Evolutionary conservation across 2,329 filamentous ascomycete genomes (phyloP).

Genomic region (Trichoderma sp.): DNA sequence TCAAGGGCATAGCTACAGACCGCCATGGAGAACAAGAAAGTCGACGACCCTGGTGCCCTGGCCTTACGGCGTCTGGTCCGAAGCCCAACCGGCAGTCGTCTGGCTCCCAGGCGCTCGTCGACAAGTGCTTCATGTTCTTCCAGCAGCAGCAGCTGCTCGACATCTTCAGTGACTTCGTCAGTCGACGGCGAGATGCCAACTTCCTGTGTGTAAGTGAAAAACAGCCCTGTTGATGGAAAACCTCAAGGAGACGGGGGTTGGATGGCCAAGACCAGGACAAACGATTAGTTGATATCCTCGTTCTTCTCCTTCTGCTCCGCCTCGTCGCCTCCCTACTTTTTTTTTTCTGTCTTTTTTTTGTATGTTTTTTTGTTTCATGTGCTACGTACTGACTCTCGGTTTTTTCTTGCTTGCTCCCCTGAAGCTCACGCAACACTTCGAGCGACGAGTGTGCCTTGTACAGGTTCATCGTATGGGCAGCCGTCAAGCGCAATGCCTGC

Average conservation of each 20-base stretch:
- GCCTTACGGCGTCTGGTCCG: conserved; percentile 34
- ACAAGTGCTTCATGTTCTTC: conserved; percentile 26
- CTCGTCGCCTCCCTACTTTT: not conserved
- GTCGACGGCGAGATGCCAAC: conserved; percentile 27
- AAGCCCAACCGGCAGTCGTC: conserved; percentile 32
- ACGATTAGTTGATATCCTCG: not conserved
- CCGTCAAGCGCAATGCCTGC: conserved; percentile 52
- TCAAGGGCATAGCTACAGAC: conserved; percentile 15
- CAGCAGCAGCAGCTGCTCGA: conserved; percentile 23
- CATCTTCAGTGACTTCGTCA: conserved; percentile 25
- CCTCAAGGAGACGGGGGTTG: not conserved
- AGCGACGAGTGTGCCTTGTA: conserved; percentile 51
- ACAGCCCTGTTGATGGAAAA: not conserved
- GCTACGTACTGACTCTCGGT: not conserved
- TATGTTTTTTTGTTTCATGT: not conserved
- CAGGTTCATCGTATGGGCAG: conserved; percentile 56
- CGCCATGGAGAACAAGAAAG: conserved; percentile 34
- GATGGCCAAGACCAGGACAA: not conserved
- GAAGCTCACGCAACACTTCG: conserved; percentile 41
- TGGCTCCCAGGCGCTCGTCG: conserved; percentile 33
- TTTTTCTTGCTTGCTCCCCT: not conserved
- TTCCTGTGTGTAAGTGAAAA: conserved; percentile 35
- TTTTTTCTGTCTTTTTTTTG: not conserved
- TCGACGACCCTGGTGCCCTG: conserved; percentile 32
- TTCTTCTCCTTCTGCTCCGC: not conserved